phyloP scores from a whole-genome alignment of 1,139 yeast species.

The Lizanozyma gosingica region DNA sequence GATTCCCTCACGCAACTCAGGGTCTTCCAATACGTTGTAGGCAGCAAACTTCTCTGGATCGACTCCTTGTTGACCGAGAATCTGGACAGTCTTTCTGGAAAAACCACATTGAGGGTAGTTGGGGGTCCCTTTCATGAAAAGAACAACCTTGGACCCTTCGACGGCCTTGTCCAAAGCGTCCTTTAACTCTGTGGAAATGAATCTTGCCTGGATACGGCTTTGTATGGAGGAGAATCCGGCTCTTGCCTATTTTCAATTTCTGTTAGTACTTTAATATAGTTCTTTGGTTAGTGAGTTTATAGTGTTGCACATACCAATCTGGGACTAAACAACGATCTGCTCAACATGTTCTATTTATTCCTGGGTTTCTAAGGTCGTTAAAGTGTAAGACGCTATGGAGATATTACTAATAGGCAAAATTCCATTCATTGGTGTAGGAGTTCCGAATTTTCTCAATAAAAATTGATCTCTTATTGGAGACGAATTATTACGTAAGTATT shows the following conservation, averaged over 20 bases:
- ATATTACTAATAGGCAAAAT: too few species aligned
- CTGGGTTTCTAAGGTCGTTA: too few species aligned
- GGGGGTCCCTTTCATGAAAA: conserved; percentile 96
- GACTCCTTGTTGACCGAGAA: conserved; percentile 93
- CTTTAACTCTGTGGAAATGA: conserved; percentile 68
- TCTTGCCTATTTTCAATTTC: background rate
- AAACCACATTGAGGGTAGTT: conserved; percentile 98
- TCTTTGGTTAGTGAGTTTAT: background rate
- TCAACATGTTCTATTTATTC: too few species aligned
- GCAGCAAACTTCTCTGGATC: conserved; percentile 96
- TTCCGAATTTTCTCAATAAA: too few species aligned
- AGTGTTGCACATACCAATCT: background rate
- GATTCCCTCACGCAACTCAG: conserved; percentile 85
- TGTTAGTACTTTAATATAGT: too few species aligned
- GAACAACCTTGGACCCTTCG: conserved; percentile 82
- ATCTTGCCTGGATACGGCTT: conserved; percentile 29
- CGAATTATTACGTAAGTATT: too few species aligned
- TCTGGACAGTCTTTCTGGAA: conserved; percentile 87
- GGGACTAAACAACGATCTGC: background rate
- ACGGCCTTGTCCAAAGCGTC: conserved; percentile 82
- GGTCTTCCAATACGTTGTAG: conserved; percentile 90
- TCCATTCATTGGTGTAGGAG: too few species aligned
- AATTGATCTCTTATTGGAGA: too few species aligned
- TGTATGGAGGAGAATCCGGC: conserved; percentile 2
- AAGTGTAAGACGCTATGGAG: too few species aligned